Evolutionary conservation across 2,329 filamentous ascomycete species (phyloP).

Genomic region (Dothidotthia symphoricarpi): DNA sequence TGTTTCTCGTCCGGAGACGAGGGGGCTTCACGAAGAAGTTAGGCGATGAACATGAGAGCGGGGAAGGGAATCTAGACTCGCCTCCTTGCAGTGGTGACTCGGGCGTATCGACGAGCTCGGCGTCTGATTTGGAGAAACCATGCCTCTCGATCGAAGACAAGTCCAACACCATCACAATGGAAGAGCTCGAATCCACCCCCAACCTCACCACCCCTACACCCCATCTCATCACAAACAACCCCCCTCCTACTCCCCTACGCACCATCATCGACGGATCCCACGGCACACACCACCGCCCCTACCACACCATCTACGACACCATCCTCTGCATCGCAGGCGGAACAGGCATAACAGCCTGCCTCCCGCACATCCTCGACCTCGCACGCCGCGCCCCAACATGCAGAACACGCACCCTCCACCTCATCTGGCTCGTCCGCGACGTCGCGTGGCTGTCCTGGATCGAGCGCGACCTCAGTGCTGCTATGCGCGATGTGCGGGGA

Average conservation of each 20-base stretch:
- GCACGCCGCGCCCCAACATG: slow-evolving; percentile 2
- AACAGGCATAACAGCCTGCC: slow-evolving; percentile 10
- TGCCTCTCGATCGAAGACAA: no score
- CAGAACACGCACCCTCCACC: slow-evolving; percentile 5
- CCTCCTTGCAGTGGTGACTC: no score
- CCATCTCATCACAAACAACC: not conserved
- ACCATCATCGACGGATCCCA: slow-evolving; percentile 33
- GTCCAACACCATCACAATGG: no score
- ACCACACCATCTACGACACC: slow-evolving; percentile 13
- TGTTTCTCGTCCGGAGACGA: slow-evolving; percentile 23
- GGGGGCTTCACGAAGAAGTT: slow-evolving; percentile 26
- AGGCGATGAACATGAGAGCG: not conserved
- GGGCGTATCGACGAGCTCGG: no score
- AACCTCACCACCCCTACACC: not conserved
- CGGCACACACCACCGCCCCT: slow-evolving; percentile 14
- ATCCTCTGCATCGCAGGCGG: slow-evolving; percentile 15
- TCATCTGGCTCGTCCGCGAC: slow-evolving; percentile 14
- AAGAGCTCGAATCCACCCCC: no score
- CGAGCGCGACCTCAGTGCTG: slow-evolving; percentile 5
- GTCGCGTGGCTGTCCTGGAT: slow-evolving; percentile 10
- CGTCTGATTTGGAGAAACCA: no score
- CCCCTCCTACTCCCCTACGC: slow-evolving; percentile 4
- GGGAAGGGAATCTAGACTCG: no score
- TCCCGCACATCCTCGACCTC: slow-evolving; percentile 15
- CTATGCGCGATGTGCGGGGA: not conserved